Conservation (phyloP, 768 basidiomycete genomes). For the Collybiopsis luxurians region DNA sequence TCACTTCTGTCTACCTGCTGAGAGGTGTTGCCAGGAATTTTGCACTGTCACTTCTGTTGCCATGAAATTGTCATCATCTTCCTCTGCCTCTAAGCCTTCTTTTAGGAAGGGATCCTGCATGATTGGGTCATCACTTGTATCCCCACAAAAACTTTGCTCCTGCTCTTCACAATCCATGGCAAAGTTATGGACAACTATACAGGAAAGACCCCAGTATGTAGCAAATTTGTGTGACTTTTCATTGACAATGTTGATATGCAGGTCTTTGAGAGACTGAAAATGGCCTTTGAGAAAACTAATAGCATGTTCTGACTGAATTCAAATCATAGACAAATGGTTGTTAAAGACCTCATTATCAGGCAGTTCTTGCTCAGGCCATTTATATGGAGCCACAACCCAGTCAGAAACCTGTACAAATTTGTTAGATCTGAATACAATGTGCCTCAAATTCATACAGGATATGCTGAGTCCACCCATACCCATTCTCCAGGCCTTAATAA, state of each 20-base stretch:
- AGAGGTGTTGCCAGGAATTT: too few species aligned
- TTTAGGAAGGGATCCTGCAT: too few species aligned
- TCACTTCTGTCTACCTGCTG: too few species aligned
- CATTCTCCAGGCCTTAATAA: neutral
- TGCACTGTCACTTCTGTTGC: too few species aligned
- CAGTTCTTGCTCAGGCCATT: neutral
- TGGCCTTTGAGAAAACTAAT: neutral
- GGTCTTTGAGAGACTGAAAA: neutral
- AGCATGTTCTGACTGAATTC: neutral
- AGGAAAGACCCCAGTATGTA: neutral
- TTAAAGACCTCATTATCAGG: neutral
- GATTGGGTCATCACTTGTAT: too few species aligned
- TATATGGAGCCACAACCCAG: conserved; percentile 2
- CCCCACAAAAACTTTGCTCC: too few species aligned
- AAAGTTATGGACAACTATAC: neutral
- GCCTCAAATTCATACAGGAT: too few species aligned
- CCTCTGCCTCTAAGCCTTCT: too few species aligned
- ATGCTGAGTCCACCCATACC: conserved; percentile 1
- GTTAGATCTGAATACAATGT: too few species aligned
- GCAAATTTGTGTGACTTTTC: neutral
- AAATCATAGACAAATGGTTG: neutral
- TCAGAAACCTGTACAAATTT: neutral
- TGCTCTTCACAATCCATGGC: neutral
- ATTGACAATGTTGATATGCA: neutral
- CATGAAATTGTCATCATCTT: too few species aligned